Conservation (phyloP, 2,329 filamentous ascomycete species). For the Calycina marina region DNA sequence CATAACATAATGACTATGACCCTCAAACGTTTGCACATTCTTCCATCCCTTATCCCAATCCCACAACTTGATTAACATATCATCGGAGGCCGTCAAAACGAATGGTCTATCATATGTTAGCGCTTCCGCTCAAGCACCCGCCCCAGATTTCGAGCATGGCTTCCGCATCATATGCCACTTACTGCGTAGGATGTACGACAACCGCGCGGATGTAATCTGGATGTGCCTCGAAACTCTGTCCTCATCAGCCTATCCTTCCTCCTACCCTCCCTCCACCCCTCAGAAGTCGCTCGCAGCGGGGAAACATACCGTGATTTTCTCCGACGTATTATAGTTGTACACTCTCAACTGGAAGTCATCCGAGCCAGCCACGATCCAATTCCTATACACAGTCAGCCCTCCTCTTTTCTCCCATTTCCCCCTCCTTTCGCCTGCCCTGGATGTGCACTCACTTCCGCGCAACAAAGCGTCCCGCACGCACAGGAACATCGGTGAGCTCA, state of each 20-base stretch:
- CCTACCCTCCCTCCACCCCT: too few relatives aligned
- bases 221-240: constrained; percentile 97
- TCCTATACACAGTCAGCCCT: too few relatives aligned
- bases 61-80: constrained; percentile 98
- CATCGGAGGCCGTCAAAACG: constrained; percentile 89
- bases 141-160: too few relatives aligned
- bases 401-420: too few relatives aligned
- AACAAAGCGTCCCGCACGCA: constrained; percentile 90
- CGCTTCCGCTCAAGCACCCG: too few relatives aligned
- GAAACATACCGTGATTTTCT: constrained; percentile 97
- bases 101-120: too few relatives aligned
- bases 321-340: constrained; percentile 98
- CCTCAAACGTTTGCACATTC: constrained; percentile 92
- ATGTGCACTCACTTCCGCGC: too few relatives aligned
- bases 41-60: constrained; percentile 97
- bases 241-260: too few relatives aligned
- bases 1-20: constrained; percentile 96
- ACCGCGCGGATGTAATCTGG: too few relatives aligned
- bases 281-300: constrained; percentile 91
- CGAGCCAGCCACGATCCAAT: constrained; percentile 94
- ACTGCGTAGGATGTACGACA: constrained; percentile 87
- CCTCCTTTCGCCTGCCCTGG: too few relatives aligned
- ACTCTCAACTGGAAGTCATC: constrained; percentile 82
- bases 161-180: too few relatives aligned
- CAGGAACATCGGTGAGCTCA: constrained; percentile 94